These are phyloP conservation scores for Sodiomyces alkalinus DNA, from an alignment of 2,329 filamentous ascomycete species.

Conservation along the genomic window DNA sequence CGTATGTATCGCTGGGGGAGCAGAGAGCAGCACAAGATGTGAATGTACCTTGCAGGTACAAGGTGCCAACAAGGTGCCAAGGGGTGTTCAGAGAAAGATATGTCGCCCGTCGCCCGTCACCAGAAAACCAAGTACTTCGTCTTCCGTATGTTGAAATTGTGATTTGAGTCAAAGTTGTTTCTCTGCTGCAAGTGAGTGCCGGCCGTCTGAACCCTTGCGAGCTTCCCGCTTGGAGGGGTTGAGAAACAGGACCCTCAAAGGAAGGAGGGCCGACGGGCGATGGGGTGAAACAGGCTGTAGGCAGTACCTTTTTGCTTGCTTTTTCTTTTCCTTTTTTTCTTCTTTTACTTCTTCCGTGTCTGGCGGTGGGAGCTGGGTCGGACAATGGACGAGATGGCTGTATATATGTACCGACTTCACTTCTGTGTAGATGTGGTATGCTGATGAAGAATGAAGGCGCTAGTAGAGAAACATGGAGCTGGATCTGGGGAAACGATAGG, in stretches of 20 bases:
- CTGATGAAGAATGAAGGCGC: neutral
- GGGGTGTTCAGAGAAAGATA: no score
- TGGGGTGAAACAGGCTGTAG: constrained; percentile 2
- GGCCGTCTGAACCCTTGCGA: constrained; percentile 9
- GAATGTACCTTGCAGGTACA: constrained; percentile 6
- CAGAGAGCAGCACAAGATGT: constrained; percentile 6
- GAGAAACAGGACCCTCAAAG: neutral
- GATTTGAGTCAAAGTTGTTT: no score
- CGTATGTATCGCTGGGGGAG: constrained; percentile 2
- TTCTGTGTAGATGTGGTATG: neutral
- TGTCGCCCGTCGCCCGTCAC: no score
- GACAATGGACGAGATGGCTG: no score
- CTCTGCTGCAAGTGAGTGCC: neutral
- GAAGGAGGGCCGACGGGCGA: constrained; percentile 1
- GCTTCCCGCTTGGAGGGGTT: constrained; percentile 4
- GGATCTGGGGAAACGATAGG: neutral
- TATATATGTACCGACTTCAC: no score
- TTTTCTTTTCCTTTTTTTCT: neutral
- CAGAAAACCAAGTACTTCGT: constrained; percentile 6
- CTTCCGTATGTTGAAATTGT: constrained; percentile 5
- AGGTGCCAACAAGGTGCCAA: constrained; percentile 6
- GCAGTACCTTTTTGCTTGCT: neutral
- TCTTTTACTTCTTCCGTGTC: no score
- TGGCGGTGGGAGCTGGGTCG: no score
- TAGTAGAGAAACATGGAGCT: neutral